phyloP scores from a whole-genome alignment of 805 yeast genomes.

The Wickerhamomyces alni region DNA sequence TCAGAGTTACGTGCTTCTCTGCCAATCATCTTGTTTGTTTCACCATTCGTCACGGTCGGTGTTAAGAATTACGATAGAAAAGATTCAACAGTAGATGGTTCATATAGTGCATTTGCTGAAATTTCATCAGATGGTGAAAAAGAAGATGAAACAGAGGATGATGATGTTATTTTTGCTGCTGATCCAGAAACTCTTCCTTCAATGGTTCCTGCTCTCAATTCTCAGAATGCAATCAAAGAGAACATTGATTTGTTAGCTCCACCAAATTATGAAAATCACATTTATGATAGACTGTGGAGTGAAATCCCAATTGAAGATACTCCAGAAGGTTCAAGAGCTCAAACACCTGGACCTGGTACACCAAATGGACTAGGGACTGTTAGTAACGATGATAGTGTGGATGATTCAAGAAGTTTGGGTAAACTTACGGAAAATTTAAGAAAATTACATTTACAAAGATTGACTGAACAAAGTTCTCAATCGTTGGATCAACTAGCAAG shows the following conservation, averaged over 20 bases:
- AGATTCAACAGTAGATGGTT: conserved; percentile 18
- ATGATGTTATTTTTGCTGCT: conserved; percentile 34
- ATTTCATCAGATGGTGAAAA: conserved; percentile 19
- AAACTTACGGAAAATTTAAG: conserved; percentile 46
- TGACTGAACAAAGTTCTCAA: conserved; percentile 30
- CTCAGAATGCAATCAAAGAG: conserved; percentile 13
- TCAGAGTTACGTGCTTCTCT: conserved; percentile 88
- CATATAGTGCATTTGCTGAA: conserved; percentile 20
- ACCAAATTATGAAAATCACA: conserved; percentile 76
- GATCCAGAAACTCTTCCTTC: conserved; percentile 26
- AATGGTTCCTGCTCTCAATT: conserved; percentile 10
- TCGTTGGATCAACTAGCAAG: conserved; percentile 18
- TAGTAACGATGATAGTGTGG: conserved; percentile 15
- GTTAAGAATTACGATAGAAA: conserved; percentile 31
- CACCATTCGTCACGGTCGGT: conserved; percentile 75
- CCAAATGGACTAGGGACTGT: conserved; percentile 12
- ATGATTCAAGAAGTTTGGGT: conserved; percentile 23
- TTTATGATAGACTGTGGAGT: conserved; percentile 74
- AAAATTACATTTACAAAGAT: conserved; percentile 43
- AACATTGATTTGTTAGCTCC: conserved; percentile 63
- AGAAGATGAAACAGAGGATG: conserved; percentile 18
- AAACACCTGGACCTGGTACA: conserved; percentile 24
- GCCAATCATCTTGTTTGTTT: conserved; percentile 70
- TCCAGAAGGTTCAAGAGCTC: conserved; percentile 25
- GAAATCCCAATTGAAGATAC: conserved; percentile 38